Base-by-base conservation (phyloP, 1,284 basidiomycete species). In the Leucoagaricus sp. region DNA sequence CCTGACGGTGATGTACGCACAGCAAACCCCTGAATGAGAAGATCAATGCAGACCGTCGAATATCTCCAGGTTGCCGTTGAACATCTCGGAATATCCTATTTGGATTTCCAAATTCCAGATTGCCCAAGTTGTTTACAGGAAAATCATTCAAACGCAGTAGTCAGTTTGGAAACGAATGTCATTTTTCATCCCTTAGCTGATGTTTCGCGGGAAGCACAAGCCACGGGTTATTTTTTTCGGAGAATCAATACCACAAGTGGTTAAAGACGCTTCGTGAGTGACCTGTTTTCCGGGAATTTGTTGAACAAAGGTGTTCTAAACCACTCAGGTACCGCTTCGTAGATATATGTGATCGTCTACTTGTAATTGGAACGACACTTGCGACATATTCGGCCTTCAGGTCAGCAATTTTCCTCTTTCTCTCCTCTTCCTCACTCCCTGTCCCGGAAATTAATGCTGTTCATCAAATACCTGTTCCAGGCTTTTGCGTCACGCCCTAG, bases 311-410 rank as follows among this genome's bases (percentile, higher is more conserved):
- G 46, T 31, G 44, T 38, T 38, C 33, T 42, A 40, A 28, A 19
- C 21, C 28, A 26, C 19, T 33, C 12, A 91, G 91, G 25, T 86
- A 84, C 63, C 65, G 68, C 12, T 78, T 87, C 45, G 69, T 96
- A 15, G 82, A 87, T 59, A 63, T 72, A 2, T 77, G 84, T 6
- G 87, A 89, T 51, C 79, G 84, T 48, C 71, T 97, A 1, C 82
- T 97, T 52, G 74, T 96, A 44, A 73, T 96, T 36, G 94, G 95
- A 29, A 94, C 93, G 0, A 94, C 92, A 0, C 81, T 97, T 12
- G 94, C 95, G 1, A 97, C 95, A 0, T 96, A 91, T 71, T 94
- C 92, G 7, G 93, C 94, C 1, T 96, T 89, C 72, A 79, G 93
- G 89, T 89, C 63, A 41, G 68, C 41, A 33, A 13, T 48, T 42